These are phyloP conservation scores for Triadica sebifera DNA, from an alignment of 345 rosid species.

Conservation along the genomic window DNA sequence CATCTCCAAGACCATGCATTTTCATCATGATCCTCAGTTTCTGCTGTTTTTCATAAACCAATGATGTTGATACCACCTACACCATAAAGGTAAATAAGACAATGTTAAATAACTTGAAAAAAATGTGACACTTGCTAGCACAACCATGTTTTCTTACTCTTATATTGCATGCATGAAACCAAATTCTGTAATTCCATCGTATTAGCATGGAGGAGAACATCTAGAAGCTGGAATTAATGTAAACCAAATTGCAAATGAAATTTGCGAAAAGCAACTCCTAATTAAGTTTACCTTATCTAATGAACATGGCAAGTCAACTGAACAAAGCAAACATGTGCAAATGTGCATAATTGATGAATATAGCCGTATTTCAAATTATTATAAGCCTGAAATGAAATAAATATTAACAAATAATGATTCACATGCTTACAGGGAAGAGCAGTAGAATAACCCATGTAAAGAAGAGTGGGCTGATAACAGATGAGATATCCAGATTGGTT, in stretches of 20 bases:
- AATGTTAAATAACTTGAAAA: not conserved
- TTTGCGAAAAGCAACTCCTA: not conserved
- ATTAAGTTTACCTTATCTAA: not conserved
- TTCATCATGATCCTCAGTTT: constrained; percentile 86
- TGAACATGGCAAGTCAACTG: not conserved
- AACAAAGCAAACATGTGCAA: not conserved
- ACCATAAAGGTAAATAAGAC: constrained; percentile 5
- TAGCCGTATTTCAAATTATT: not conserved
- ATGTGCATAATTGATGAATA: not conserved
- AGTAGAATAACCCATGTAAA: constrained; percentile 71
- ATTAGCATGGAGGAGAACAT: not conserved
- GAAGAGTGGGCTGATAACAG: constrained; percentile 73
- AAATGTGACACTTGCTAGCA: not conserved
- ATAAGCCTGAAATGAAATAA: not conserved
- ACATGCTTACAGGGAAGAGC: constrained; percentile 80
- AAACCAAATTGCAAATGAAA: not conserved
- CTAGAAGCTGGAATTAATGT: not conserved
- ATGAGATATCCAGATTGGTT: constrained; percentile 53
- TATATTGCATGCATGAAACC: not conserved
- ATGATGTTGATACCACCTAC: constrained; percentile 61
- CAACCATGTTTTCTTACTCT: not conserved
- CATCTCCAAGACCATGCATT: constrained; percentile 96
- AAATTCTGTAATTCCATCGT: not conserved
- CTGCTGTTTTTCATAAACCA: constrained; percentile 81
- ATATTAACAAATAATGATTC: constrained; percentile 6